These are phyloP conservation scores for Bipolaris bicolor DNA, from an alignment of 2,329 filamentous ascomycete species.

Conservation along the genomic window DNA sequence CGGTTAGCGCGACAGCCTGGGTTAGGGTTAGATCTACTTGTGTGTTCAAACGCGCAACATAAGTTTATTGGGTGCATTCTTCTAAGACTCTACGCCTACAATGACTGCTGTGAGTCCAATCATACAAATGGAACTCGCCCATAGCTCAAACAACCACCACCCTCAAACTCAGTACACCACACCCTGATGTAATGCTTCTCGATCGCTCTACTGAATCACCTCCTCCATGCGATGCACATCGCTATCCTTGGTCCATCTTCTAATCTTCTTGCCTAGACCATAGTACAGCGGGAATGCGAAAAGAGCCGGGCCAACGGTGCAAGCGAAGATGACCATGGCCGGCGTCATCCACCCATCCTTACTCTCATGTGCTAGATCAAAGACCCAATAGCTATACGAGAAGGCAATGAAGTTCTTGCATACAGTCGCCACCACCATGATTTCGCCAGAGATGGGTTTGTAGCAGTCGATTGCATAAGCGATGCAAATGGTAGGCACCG, in stretches of 20 bases:
- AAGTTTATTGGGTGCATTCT: too few relatives aligned
- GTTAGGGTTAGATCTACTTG: background rate
- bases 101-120: too few relatives aligned
- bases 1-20: constrained; percentile 8
- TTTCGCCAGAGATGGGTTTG: constrained; percentile 55
- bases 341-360: constrained; percentile 50
- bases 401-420: constrained; percentile 55
- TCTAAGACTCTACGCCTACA: too few relatives aligned
- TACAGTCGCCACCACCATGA: constrained; percentile 54
- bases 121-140: too few relatives aligned
- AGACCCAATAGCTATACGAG: constrained; percentile 52
- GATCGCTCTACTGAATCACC: constrained; percentile 8
- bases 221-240: constrained; percentile 27
- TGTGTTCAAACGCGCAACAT: too few relatives aligned
- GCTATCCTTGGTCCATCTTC: constrained; percentile 45
- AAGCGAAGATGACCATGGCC: constrained; percentile 54
- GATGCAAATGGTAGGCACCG: constrained; percentile 52
- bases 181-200: background rate
- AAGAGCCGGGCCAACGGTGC: constrained; percentile 48
- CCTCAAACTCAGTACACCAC: background rate
- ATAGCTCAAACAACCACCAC: background rate
- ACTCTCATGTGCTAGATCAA: constrained; percentile 44
- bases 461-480: constrained; percentile 57
- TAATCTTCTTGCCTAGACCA: constrained; percentile 50
- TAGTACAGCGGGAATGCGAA: constrained; percentile 52